Percentiles rank a stretch among this genome's conserved stretches.
Evolutionary conservation across 2,329 filamentous ascomycete species (phyloP).

Genomic region (Venturia effusa): DNA sequence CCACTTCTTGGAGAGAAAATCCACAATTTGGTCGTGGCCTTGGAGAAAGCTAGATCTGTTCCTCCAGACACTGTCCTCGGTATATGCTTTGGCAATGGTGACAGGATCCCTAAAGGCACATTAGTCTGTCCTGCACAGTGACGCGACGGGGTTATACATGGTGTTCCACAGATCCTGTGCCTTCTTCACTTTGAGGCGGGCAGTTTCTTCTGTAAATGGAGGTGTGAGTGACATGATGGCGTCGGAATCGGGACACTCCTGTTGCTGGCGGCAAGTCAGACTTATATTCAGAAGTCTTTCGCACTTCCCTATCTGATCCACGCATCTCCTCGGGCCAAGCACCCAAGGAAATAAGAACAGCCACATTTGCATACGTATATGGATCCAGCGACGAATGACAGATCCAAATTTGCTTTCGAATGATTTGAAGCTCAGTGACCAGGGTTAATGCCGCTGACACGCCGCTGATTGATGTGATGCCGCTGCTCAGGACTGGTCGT

Average conservation of each 20-base stretch:
- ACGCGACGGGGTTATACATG: slow-evolving; percentile 27
- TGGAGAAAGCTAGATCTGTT: slow-evolving; percentile 61
- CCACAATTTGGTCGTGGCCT: slow-evolving; percentile 56
- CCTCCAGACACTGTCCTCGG: slow-evolving; percentile 66
- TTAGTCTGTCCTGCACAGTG: not conserved
- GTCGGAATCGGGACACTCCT: not conserved
- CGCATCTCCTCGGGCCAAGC: not conserved
- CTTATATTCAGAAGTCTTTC: not conserved
- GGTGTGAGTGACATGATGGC: slow-evolving; percentile 42
- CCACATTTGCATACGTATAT: not conserved
- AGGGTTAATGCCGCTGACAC: not conserved
- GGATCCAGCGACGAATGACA: not conserved
- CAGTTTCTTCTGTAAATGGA: slow-evolving; percentile 66
- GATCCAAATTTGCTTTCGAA: not conserved
- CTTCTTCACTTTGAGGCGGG: slow-evolving; percentile 66
- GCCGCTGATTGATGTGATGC: not conserved
- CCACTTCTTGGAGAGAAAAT: slow-evolving; percentile 66
- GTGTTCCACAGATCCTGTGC: slow-evolving; percentile 80
- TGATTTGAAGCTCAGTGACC: not conserved
- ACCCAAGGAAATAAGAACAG: not conserved
- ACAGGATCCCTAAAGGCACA: slow-evolving; percentile 46
- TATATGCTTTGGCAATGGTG: slow-evolving; percentile 61
- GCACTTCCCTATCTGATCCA: not conserved
- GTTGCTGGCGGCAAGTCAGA: not conserved
- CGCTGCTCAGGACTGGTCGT: not conserved